A percentile compares a stretch with the other conserved stretches of the same genome.
Conservation (phyloP, 1,139 yeast genomes). For the Geotrichum aggregatum region DNA sequence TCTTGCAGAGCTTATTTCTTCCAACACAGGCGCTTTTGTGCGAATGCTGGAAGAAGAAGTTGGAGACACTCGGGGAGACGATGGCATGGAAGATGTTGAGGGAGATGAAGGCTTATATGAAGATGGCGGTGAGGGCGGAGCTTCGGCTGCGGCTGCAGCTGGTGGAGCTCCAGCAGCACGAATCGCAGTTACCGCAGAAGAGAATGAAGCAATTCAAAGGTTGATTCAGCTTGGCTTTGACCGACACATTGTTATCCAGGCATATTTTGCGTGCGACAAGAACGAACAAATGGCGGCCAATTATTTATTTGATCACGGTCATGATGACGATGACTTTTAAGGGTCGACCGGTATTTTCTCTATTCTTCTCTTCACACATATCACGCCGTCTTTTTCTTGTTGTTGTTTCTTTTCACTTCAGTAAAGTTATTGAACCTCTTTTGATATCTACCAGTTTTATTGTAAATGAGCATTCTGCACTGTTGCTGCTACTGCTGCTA, state of each 20-base stretch:
- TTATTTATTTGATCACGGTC: constrained; percentile 57
- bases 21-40: constrained; percentile 82
- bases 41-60: constrained; percentile 52
- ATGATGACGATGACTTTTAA: constrained; percentile 34
- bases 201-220: constrained; percentile 80
- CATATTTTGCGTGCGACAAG: constrained; percentile 96
- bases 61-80: constrained; percentile 38
- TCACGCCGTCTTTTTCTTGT: too few species aligned
- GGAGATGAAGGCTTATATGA: constrained; percentile 42
- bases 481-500: too few species aligned
- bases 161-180: constrained; percentile 43
- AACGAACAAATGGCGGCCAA: constrained; percentile 96
- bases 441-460: too few species aligned
- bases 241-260: constrained; percentile 80
- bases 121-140: constrained; percentile 41
- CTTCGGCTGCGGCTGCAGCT: constrained; percentile 40
- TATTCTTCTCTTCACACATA: too few species aligned
- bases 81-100: constrained; percentile 29
- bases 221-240: constrained; percentile 91
- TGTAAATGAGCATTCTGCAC: too few species aligned
- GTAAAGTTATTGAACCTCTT: too few species aligned
- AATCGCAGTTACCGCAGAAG: constrained; percentile 71
- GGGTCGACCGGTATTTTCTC: too few species aligned
- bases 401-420: too few species aligned
- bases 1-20: constrained; percentile 67